Percentiles rank a stretch among this genome's conserved stretches.
Evolutionary conservation across 2,329 filamentous ascomycete genomes (phyloP).

Genomic region (Lachnellula hyalina): DNA sequence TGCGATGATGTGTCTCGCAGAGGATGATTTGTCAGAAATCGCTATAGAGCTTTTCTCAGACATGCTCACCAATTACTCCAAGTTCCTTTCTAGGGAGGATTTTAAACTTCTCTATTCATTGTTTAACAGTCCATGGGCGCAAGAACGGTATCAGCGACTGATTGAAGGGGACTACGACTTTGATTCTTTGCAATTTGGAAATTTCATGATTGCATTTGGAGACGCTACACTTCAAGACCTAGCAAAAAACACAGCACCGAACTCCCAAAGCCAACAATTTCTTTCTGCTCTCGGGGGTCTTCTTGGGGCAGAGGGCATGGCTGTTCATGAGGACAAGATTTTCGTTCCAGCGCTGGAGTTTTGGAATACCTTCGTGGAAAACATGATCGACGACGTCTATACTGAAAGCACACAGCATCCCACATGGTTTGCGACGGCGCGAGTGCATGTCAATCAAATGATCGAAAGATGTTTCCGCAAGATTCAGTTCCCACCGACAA

Average conservation of each 20-base stretch:
- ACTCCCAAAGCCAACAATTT: slow-evolving; percentile 44
- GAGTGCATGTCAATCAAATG: slow-evolving; percentile 55
- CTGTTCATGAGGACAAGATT: slow-evolving; percentile 67
- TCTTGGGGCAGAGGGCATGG: slow-evolving; percentile 58
- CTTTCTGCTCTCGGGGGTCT: slow-evolving; percentile 59
- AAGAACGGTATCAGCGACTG: slow-evolving; percentile 49
- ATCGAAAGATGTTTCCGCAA: slow-evolving; percentile 64
- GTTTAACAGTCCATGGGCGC: slow-evolving; percentile 56
- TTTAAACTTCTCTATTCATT: slow-evolving; percentile 53
- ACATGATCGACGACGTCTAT: slow-evolving; percentile 53
- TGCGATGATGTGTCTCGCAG: slow-evolving; percentile 55
- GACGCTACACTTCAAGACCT: slow-evolving; percentile 59
- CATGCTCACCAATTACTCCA: slow-evolving; percentile 57
- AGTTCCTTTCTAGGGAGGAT: slow-evolving; percentile 55
- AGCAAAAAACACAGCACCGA: slow-evolving; percentile 46
- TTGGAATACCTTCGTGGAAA: slow-evolving; percentile 73
- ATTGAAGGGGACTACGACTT: slow-evolving; percentile 57
- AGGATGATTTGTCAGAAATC: slow-evolving; percentile 52
- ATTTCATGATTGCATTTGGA: slow-evolving; percentile 63
- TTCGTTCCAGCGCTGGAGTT: slow-evolving; percentile 72
- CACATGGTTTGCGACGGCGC: slow-evolving; percentile 54
- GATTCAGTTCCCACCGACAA: slow-evolving; percentile 53
- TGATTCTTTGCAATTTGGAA: slow-evolving; percentile 59
- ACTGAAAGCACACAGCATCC: slow-evolving; percentile 42
- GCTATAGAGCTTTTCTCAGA: slow-evolving; percentile 62